A percentile compares a stretch with the other conserved stretches of the same genome.
phyloP scores from a whole-genome alignment of 177 flowering plant species.

The Vitis hybrid region DNA sequence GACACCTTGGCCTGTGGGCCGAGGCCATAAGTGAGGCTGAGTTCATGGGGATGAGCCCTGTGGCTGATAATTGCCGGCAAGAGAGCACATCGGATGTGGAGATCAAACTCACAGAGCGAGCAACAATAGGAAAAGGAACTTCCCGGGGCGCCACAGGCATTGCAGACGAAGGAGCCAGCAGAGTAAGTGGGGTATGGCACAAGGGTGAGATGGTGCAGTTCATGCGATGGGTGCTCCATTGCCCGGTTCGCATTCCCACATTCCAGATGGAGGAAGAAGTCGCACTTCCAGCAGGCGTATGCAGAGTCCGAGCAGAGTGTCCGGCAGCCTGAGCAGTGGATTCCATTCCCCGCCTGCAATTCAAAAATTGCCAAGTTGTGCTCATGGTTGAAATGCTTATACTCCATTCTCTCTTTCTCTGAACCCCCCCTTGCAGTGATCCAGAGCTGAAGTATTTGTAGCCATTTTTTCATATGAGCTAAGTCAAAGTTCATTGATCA shows the following conservation, averaged over 20 bases:
- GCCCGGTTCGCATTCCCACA: slow-evolving; percentile 18
- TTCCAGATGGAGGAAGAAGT: slow-evolving; percentile 22
- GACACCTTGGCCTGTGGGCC: background rate
- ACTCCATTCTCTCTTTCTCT: slow-evolving; percentile 10
- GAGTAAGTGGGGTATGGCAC: slow-evolving; percentile 17
- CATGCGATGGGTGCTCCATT: slow-evolving; percentile 16
- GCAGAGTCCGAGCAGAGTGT: background rate
- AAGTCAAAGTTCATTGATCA: too few species aligned
- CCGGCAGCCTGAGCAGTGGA: slow-evolving; percentile 16
- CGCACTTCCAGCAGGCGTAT: slow-evolving; percentile 18
- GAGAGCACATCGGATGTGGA: slow-evolving; percentile 17
- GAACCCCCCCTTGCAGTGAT: too few species aligned
- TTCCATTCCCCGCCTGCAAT: slow-evolving; percentile 5
- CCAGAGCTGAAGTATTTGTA: too few species aligned
- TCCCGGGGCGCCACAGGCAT: slow-evolving; percentile 16
- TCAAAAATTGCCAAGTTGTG: slow-evolving; percentile 11
- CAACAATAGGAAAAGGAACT: slow-evolving; percentile 18
- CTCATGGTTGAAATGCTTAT: slow-evolving; percentile 21
- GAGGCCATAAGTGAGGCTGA: background rate
- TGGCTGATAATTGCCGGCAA: slow-evolving; percentile 13
- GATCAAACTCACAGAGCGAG: slow-evolving; percentile 20
- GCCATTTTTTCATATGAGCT: too few species aligned
- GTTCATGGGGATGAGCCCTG: slow-evolving; percentile 13
- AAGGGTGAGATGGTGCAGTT: slow-evolving; percentile 14
- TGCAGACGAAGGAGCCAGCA: slow-evolving; percentile 13